Evolutionary conservation across 2,329 filamentous ascomycete species (phyloP).

Genomic region (Zymoseptoria ardabiliae): DNA sequence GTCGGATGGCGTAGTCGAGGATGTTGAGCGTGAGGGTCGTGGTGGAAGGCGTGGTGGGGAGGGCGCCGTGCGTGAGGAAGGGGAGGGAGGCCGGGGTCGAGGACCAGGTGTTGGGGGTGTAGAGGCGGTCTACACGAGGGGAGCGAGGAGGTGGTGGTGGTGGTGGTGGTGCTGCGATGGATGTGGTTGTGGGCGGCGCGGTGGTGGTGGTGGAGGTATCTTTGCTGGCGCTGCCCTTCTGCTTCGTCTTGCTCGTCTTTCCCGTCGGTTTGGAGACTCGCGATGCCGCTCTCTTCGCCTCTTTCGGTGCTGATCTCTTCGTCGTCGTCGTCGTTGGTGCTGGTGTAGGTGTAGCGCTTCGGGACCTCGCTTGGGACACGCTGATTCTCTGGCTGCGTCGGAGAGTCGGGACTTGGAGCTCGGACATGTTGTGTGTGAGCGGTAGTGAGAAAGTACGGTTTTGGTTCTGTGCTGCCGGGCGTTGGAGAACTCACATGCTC

Average conservation of each 20-base stretch:
- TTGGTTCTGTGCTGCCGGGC: too few relatives aligned
- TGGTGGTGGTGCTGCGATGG: background rate
- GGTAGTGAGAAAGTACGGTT: too few relatives aligned
- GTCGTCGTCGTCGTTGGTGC: background rate
- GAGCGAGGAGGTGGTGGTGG: too few relatives aligned
- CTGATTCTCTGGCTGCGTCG: background rate
- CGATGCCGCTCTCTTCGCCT: background rate
- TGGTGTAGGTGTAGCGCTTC: background rate
- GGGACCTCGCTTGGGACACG: background rate
- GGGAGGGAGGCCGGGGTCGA: constrained; percentile 5
- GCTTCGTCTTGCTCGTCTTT: background rate
- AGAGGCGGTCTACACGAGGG: background rate
- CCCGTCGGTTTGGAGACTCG: background rate
- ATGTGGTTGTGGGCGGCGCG: too few relatives aligned
- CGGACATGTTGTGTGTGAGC: background rate
- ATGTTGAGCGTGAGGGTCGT: constrained; percentile 14
- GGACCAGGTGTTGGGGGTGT: background rate
- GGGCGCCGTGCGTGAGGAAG: constrained; percentile 9
- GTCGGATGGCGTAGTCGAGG: constrained; percentile 13
- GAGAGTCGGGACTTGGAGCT: background rate
- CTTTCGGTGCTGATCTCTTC: background rate
- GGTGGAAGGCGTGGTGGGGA: constrained; percentile 8
- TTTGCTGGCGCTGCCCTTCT: background rate
- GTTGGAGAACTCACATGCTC: too few relatives aligned
- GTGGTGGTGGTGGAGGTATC: too few relatives aligned